These are phyloP conservation scores for Carex myosuroides DNA, from an alignment of 176 grass and related monocot species.

Conservation along the genomic window DNA sequence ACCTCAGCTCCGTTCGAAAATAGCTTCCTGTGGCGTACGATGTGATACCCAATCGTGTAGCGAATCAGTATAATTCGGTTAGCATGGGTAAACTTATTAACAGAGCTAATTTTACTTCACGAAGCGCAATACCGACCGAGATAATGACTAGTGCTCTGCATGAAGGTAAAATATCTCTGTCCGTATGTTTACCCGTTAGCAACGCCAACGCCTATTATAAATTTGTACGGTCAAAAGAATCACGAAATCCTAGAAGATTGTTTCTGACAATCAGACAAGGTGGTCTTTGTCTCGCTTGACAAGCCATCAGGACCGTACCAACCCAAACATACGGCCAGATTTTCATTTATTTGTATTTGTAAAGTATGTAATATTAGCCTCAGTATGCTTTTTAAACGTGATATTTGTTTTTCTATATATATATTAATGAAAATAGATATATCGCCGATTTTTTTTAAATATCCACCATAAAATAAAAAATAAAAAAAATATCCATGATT, in stretches of 20 bases:
- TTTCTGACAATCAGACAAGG: neutral
- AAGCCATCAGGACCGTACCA: neutral
- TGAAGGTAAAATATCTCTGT: too few species aligned
- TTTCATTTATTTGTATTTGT: neutral
- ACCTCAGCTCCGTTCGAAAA: neutral
- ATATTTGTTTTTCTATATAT: neutral
- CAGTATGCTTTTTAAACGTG: neutral
- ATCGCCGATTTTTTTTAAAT: too few species aligned
- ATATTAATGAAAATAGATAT: neutral
- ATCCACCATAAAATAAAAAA: too few species aligned
- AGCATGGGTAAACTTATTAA: too few species aligned
- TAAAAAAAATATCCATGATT: too few species aligned
- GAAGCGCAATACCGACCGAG: too few species aligned
- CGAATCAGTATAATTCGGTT: neutral
- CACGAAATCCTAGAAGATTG: neutral
- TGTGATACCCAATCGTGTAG: neutral
- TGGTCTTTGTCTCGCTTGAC: neutral
- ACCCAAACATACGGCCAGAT: neutral
- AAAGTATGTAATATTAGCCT: neutral
- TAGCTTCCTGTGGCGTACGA: neutral
- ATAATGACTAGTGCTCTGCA: too few species aligned
- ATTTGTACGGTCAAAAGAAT: neutral
- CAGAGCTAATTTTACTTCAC: too few species aligned
- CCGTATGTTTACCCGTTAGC: too few species aligned
- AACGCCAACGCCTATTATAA: neutral